A percentile compares a stretch with the other conserved stretches of the same genome.
phyloP scores from a whole-genome alignment of 306 rosid species.

The Hylodesmum podocarpum region DNA sequence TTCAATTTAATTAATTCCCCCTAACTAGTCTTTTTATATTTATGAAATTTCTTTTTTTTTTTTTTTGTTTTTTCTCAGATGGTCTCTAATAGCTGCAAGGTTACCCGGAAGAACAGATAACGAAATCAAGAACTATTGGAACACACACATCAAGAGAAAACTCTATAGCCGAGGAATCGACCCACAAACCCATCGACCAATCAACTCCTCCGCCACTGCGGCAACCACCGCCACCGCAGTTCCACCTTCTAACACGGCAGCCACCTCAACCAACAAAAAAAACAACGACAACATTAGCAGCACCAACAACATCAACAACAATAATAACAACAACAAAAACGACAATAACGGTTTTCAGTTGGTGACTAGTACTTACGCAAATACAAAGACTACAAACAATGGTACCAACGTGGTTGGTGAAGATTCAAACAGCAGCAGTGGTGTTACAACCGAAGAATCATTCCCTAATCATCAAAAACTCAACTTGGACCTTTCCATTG shows the following conservation, averaged over 20 bases:
- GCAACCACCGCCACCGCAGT: neutral
- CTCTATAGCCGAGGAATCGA: conserved; percentile 69
- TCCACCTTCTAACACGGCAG: too few species aligned
- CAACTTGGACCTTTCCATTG: conserved; percentile 69
- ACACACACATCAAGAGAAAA: conserved; percentile 70
- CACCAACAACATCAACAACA: neutral
- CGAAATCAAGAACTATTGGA: conserved; percentile 78
- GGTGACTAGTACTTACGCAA: neutral
- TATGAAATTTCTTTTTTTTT: neutral
- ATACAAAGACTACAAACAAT: neutral
- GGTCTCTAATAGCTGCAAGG: conserved; percentile 74
- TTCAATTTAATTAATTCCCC: neutral
- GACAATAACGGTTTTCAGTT: conserved; percentile 16
- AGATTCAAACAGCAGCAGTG: conserved; percentile 55
- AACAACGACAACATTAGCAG: neutral
- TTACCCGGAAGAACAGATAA: conserved; percentile 77
- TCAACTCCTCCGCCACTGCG: conserved; percentile 11
- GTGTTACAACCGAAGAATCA: conserved; percentile 40
- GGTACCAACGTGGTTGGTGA: conserved; percentile 25
- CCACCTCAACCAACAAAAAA: neutral
- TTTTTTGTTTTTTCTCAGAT: conserved; percentile 31
- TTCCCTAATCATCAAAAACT: conserved; percentile 23
- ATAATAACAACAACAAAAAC: neutral
- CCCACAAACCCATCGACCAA: conserved; percentile 71
- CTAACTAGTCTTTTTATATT: too few species aligned